Base-by-base conservation (phyloP, 495 filamentous ascomycete species). In the Thermothielavioides terrestris region DNA sequence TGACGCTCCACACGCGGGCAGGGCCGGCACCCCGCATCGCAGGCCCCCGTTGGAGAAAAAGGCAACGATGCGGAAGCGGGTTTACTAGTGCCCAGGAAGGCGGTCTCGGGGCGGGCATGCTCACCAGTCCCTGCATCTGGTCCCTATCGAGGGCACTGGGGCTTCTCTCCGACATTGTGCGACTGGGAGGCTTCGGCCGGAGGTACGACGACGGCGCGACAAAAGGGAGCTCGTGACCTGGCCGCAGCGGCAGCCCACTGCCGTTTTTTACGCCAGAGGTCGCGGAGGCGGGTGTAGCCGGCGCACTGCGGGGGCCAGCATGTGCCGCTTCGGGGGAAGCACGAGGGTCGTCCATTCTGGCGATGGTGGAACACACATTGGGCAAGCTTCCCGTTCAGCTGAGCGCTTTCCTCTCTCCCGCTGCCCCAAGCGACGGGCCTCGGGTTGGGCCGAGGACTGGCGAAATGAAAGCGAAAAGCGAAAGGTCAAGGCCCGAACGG, bases 111-210 rank as follows among this genome's bases (percentile, higher is more conserved):
- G 48, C 30, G 32, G 37, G 20, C 35, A 50, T 50, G 76, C 86
- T 79, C 68, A 96, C 91, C 78, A 97, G 78, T 62, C 86, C 91
- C 68, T 91, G 84, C 70, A 84, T 79, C 74, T 97, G 91, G 72
- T 95, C 91, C 68, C 78, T 81, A 68, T 97, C 90, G 54, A 94
- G 75, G 55, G 81, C 78, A 70, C 75, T 85, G 69, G 85, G 73
- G 61, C 81, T 74, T 65, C 77, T 76, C 46, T 75, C 68, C 53
- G 77, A 61, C 60, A 72, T 68, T 60, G 70, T 67, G 61, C 64
- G 71, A 65, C 63, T 69, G 54, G 55, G 68, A 59, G 74, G 67
- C 64, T 77, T 75, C 48, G 84, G 85, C 60, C 82, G 83, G 68
- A 94, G 81, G 73, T 89, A 95, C 40, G 86, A 88, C 49, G 85